Percentiles rank a stretch among this genome's conserved stretches.
Conservation (phyloP, 139 green algal species). For the Coelastrella sp. region DNA sequence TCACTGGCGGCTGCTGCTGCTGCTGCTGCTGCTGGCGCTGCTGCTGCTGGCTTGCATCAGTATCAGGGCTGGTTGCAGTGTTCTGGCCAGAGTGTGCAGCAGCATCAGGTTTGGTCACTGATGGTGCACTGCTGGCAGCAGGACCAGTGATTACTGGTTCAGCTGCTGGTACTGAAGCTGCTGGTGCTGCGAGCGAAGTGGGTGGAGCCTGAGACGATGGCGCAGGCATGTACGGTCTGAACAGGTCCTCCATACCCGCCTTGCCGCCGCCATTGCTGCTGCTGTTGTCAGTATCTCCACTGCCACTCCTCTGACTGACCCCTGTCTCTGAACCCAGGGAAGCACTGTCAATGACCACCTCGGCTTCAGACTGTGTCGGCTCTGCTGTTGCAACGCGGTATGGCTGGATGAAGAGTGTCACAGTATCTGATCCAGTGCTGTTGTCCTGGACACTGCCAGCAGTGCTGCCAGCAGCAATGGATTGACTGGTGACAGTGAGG, state of each 20-base stretch:
- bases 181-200: too few species aligned
- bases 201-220: too few species aligned
- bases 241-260: neutral
- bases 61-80: too few species aligned
- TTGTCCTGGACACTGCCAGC: neutral
- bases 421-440: conserved; percentile 3
- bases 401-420: neutral
- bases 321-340: neutral
- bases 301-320: neutral
- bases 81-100: too few species aligned
- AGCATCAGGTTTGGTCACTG: too few species aligned
- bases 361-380: neutral
- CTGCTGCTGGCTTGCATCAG: too few species aligned
- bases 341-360: neutral
- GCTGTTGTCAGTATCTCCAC: neutral
- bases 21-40: neutral
- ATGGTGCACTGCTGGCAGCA: too few species aligned
- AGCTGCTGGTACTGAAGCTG: neutral
- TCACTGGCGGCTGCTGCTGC: neutral
- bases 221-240: neutral
- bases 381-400: neutral
- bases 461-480: neutral
- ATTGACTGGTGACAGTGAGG: neutral
- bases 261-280: neutral
- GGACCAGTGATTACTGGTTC: too few species aligned